Evolutionary conservation across 164 flowering plant genomes (phyloP).

Genomic region (Vitis amurensis): DNA sequence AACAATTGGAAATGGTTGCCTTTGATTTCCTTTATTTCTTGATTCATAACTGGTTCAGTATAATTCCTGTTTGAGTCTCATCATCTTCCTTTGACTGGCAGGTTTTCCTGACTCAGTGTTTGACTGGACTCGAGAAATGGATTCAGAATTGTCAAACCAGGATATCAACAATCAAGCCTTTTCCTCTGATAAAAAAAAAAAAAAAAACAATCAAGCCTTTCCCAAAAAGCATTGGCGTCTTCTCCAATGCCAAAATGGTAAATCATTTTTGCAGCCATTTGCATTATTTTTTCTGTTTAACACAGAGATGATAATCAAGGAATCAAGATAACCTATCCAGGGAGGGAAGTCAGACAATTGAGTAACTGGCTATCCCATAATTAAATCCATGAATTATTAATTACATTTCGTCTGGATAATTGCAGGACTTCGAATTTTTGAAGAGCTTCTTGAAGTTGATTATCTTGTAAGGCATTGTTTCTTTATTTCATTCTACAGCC

Average conservation of each 20-base stretch:
- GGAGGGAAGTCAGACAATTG: background rate
- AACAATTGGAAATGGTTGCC: constrained; percentile 94
- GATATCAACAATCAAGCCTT: constrained; percentile 53
- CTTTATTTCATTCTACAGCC: constrained; percentile 1
- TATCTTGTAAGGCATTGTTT: constrained; percentile 68
- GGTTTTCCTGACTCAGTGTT: constrained; percentile 91
- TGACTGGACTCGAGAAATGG: constrained; percentile 89
- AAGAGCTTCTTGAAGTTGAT: constrained; percentile 97
- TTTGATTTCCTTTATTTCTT: constrained; percentile 5
- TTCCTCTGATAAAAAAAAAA: constrained; percentile 17
- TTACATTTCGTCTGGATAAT: constrained; percentile 4
- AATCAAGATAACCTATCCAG: background rate
- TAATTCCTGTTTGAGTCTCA: constrained; percentile 6
- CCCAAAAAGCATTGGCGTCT: constrained; percentile 97
- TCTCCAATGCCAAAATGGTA: constrained; percentile 97
- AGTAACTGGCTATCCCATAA: background rate
- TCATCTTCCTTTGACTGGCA: constrained; percentile 24
- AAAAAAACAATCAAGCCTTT: constrained; percentile 58
- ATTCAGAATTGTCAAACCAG: constrained; percentile 70
- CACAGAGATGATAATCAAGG: constrained; percentile 1
- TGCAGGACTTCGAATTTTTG: constrained; percentile 97
- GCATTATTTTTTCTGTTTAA: background rate
- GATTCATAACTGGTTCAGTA: constrained; percentile 1
- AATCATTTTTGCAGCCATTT: background rate
- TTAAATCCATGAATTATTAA: background rate